Conservation (phyloP, 1,284 basidiomycete genomes). For the Rhodotorula glutinis region DNA sequence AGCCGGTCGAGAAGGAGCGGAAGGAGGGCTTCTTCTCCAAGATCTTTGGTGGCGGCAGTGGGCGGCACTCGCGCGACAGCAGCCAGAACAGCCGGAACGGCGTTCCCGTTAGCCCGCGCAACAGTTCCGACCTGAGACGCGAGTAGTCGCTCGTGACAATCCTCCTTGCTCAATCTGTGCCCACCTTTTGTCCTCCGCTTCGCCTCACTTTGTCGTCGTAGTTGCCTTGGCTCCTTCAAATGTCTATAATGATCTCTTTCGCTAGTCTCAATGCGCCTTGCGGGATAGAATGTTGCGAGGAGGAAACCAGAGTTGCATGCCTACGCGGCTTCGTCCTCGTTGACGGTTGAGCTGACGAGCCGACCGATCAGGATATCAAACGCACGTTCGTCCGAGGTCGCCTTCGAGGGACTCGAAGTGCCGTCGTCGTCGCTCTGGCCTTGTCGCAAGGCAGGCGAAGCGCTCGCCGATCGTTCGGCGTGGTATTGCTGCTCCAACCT, state of each 20-base stretch:
- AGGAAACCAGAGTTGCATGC: not conserved
- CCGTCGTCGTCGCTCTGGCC: not conserved
- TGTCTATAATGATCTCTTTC: not conserved
- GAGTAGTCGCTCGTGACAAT: not conserved
- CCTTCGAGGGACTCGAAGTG: not conserved
- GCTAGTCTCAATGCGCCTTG: not conserved
- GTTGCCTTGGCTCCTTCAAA: not conserved
- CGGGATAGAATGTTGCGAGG: not conserved
- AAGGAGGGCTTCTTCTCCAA: slow-evolving; percentile 1
- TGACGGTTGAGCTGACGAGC: slow-evolving; percentile 22
- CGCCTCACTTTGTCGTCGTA: not conserved
- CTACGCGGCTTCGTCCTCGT: slow-evolving; percentile 14
- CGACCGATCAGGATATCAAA: slow-evolving; percentile 35
- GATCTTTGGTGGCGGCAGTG: not conserved
- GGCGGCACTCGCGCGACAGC: not conserved
- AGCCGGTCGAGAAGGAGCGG: not conserved
- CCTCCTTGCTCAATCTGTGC: not conserved
- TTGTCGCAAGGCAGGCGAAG: not conserved
- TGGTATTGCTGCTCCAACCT: slow-evolving; percentile 28
- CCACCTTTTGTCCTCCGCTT: not conserved
- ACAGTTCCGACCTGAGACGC: not conserved
- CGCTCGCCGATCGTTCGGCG: not conserved
- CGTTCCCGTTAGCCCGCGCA: not conserved
- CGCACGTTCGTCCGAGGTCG: slow-evolving; percentile 10
- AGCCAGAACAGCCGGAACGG: not conserved